phyloP scores from a whole-genome alignment of 2,329 filamentous ascomycete species.

The Ascochyta clinopodiicola region DNA sequence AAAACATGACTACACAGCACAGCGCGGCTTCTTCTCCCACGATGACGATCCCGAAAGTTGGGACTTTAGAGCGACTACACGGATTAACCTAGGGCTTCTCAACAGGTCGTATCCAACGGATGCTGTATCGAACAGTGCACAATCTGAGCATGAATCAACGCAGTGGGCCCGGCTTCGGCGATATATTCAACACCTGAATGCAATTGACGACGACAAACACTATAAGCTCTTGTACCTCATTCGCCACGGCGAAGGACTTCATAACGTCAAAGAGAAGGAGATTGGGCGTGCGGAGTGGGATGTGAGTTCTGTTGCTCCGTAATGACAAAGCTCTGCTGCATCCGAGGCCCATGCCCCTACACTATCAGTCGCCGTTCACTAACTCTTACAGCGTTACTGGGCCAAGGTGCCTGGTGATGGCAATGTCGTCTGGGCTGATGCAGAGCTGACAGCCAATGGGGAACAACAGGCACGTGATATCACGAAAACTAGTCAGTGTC shows the following conservation, averaged over 20 bases:
- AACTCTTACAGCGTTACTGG: slow-evolving; percentile 61
- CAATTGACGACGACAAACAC: slow-evolving; percentile 49
- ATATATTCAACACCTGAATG: slow-evolving; percentile 62
- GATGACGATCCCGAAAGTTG: slow-evolving; percentile 22
- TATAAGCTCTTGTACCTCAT: slow-evolving; percentile 72
- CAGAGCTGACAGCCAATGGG: slow-evolving; percentile 64
- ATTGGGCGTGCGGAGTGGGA: slow-evolving; percentile 73
- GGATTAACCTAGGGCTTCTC: slow-evolving; percentile 62
- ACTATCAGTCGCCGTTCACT: neutral
- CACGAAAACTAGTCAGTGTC: slow-evolving; percentile 61
- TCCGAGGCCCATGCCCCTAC: neutral
- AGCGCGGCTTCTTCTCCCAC: slow-evolving; percentile 24
- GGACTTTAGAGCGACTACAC: slow-evolving; percentile 24
- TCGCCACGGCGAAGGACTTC: slow-evolving; percentile 69
- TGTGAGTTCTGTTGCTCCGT: slow-evolving; percentile 47
- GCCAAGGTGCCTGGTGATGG: slow-evolving; percentile 65
- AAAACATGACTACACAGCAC: slow-evolving; percentile 16
- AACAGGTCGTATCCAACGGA: slow-evolving; percentile 65
- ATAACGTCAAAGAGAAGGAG: slow-evolving; percentile 67
- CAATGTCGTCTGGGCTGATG: slow-evolving; percentile 65
- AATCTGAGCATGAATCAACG: neutral
- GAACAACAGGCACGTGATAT: slow-evolving; percentile 62
- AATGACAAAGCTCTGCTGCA: neutral
- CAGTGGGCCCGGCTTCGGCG: slow-evolving; percentile 57
- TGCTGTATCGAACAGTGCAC: slow-evolving; percentile 34